Evolutionary conservation across 306 rosid genomes (phyloP).

Genomic region (Vigna nakashimae): DNA sequence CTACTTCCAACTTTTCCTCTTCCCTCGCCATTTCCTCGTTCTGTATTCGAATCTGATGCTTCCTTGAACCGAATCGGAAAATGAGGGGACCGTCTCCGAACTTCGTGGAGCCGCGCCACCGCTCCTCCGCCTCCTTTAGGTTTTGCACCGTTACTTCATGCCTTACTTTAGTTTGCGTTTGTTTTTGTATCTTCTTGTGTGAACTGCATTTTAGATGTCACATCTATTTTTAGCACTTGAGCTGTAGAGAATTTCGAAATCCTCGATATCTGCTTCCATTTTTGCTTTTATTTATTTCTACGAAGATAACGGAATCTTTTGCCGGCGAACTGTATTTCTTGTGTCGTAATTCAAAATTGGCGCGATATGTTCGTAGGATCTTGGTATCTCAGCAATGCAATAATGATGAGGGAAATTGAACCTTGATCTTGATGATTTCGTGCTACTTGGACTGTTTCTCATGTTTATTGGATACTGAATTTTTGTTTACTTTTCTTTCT

Average conservation of each 20-base stretch:
- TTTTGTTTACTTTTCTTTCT: neutral
- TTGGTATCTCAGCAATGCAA: neutral
- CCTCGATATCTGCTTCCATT: neutral
- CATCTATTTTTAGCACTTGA: neutral
- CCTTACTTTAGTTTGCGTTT: neutral
- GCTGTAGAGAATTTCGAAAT: neutral
- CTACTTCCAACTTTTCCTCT: neutral
- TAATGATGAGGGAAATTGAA: conserved; percentile 14
- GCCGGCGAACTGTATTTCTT: neutral
- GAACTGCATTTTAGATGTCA: neutral
- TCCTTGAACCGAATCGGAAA: conserved; percentile 44
- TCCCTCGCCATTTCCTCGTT: neutral
- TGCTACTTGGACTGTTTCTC: conserved; percentile 35
- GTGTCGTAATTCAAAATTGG: neutral
- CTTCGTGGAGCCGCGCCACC: conserved; percentile 76
- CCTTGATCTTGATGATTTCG: neutral
- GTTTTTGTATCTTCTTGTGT: neutral
- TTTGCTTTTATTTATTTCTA: conserved; percentile 5
- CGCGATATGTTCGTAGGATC: neutral
- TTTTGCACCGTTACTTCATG: conserved; percentile 28
- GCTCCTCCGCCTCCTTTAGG: conserved; percentile 68
- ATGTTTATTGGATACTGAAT: conserved; percentile 13
- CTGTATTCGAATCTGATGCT: conserved; percentile 38
- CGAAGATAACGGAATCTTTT: neutral
- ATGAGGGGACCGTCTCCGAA: conserved; percentile 76